phyloP scores from a whole-genome alignment of 805 yeast species.

The Candida nanaspora region DNA sequence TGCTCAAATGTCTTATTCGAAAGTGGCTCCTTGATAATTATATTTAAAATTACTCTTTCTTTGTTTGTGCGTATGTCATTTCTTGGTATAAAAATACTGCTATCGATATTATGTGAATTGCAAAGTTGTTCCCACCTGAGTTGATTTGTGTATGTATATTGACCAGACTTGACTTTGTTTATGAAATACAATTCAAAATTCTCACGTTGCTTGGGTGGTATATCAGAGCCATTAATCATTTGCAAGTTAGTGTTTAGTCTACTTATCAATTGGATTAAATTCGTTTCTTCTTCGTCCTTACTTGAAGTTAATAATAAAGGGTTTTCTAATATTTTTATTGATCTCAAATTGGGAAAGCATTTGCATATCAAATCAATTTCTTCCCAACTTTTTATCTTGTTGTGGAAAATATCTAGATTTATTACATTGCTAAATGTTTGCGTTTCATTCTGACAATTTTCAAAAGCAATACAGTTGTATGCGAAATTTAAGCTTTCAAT shows the following conservation, averaged over 20 bases:
- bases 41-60: not conserved
- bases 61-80: not conserved
- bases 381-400: constrained; percentile 39
- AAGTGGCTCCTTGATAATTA: too few species aligned
- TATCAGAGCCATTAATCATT: constrained; percentile 50
- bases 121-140: constrained; percentile 39
- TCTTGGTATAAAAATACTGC: not conserved
- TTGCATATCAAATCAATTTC: constrained; percentile 37
- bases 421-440: constrained; percentile 6
- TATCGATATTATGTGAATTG: constrained; percentile 25
- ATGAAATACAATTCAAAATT: constrained; percentile 68
- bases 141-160: constrained; percentile 8
- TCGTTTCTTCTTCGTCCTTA: constrained; percentile 9
- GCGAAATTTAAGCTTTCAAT: constrained; percentile 26
- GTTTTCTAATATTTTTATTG: constrained; percentile 45
- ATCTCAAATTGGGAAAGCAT: constrained; percentile 33
- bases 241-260: constrained; percentile 21
- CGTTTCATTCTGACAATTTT: not conserved
- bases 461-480: constrained; percentile 24
- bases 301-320: constrained; percentile 34
- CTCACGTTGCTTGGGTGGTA: constrained; percentile 38
- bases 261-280: constrained; percentile 14
- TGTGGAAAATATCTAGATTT: constrained; percentile 45
- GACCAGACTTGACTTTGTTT: constrained; percentile 34
- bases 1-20: constrained; percentile 7